These are phyloP conservation scores for Hyaloperonospora brassicae DNA, from an alignment of 352 stramenopile genomes.

Conservation along the genomic window DNA sequence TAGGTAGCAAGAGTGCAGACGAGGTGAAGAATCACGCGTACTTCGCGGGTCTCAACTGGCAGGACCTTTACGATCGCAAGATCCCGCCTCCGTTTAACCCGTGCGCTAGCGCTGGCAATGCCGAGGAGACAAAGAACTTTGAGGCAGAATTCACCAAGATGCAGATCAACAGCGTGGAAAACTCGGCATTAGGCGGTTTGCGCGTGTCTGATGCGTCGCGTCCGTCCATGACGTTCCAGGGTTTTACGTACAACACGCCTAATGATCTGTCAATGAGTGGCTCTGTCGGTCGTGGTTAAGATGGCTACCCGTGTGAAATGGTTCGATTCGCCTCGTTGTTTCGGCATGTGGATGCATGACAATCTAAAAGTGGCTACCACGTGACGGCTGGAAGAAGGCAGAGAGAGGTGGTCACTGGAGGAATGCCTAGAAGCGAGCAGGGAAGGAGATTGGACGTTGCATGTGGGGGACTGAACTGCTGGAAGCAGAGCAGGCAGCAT, in stretches of 20 bases:
- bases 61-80: slow-evolving; percentile 77
- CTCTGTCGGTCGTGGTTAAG: slow-evolving; percentile 55
- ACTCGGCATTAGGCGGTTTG: slow-evolving; percentile 49
- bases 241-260: slow-evolving; percentile 86
- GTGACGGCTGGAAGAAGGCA: slow-evolving; percentile 16
- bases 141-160: slow-evolving; percentile 88
- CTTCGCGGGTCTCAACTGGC: slow-evolving; percentile 76
- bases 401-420: slow-evolving; percentile 14
- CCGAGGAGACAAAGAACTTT: slow-evolving; percentile 86
- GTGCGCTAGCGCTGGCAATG: slow-evolving; percentile 47
- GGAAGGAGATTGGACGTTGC: slow-evolving; percentile 11
- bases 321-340: slow-evolving; percentile 6
- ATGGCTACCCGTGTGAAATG: slow-evolving; percentile 8
- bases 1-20: slow-evolving; percentile 67
- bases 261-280: slow-evolving; percentile 77
- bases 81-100: slow-evolving; percentile 81
- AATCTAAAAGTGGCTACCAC: slow-evolving; percentile 6
- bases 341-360: slow-evolving; percentile 13
- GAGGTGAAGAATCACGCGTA: slow-evolving; percentile 84
- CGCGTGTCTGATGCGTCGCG: slow-evolving; percentile 70
- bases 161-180: slow-evolving; percentile 83
- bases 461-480: slow-evolving; percentile 16
- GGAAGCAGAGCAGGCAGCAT: slow-evolving; percentile 8
- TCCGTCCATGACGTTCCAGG: slow-evolving; percentile 84
- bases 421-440: slow-evolving; percentile 6